A percentile compares a stretch with the other conserved stretches of the same genome.
Conservation (phyloP, 805 yeast species). For the Candida manassasensis region DNA sequence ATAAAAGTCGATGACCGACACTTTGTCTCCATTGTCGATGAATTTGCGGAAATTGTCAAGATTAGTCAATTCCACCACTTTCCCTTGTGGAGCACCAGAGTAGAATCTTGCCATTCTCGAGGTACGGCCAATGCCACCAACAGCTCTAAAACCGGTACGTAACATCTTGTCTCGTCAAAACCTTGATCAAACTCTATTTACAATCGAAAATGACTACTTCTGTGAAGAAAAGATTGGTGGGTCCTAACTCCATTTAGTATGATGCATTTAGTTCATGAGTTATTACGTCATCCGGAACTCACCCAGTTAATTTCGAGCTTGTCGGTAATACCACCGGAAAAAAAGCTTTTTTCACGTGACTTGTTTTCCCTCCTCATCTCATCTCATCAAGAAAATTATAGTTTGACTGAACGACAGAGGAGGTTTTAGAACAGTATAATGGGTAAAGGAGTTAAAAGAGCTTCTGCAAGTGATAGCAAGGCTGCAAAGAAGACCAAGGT, state of each 20-base stretch:
- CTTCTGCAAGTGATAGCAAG: conserved; percentile 15
- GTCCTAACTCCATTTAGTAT: no score
- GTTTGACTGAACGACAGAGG: conserved; percentile 2
- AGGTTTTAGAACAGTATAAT: conserved; percentile 8
- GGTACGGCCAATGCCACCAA: neutral
- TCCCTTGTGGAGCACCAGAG: conserved; percentile 5
- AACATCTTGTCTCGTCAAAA: no score
- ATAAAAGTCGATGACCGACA: conserved; percentile 36
- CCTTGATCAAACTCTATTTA: no score
- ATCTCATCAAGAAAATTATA: conserved; percentile 7
- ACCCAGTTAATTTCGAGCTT: no score
- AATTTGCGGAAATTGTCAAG: conserved; percentile 22
- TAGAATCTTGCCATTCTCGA: neutral
- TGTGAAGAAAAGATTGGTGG: no score
- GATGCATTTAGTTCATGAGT: no score
- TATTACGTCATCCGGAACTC: no score
- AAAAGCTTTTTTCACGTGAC: neutral
- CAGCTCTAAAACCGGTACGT: neutral
- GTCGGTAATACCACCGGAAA: no score
- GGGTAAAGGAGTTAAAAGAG: conserved; percentile 32
- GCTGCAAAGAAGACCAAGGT: conserved; percentile 25
- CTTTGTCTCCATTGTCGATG: conserved; percentile 18
- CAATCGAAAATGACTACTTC: no score
- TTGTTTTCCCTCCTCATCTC: conserved; percentile 8
- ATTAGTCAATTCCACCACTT: conserved; percentile 25